Base-by-base conservation (phyloP, 108 stramenopile species). In the Stephanodiscus triporus region DNA sequence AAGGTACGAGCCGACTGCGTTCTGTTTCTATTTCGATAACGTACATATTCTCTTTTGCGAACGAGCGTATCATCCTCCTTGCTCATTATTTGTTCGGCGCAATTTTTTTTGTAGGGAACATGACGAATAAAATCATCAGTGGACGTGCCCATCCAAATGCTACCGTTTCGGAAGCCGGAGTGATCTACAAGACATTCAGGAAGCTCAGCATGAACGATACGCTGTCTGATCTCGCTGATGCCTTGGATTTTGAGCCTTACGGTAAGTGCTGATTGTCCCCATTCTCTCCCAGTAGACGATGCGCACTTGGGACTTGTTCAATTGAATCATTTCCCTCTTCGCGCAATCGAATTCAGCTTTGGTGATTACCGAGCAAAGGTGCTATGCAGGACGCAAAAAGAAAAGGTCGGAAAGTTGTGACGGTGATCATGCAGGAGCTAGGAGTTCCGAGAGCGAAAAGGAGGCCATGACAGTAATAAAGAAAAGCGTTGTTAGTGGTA, bases 231-330 rank as follows among this genome's bases (percentile, higher is more conserved):
- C 80, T 98, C 49, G 96, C 96, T 5, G 80, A 65, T 48, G 91
- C 89, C 14, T 84, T 97, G 84, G 95, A 97, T 77, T 83, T 87
- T 49, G 95, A 96, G 24, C 95, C 95, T 43, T 97, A 86, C 66
- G 95, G 75, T 76, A 60, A 68, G 67, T 54, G 57, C 20, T 9
- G 20, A 10, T 61, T 29, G n/a, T 61, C 36, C 30, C 42, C 36
- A 0, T 38, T 58, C 1, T 51, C 7, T 14, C 5, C 45, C 3
- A 45, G 14, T 45, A 0, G 43, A 45, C n/a, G n/a, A 16, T 45
- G 16, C 14, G 14, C 14, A 45, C 16, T 45, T 45, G 0, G 43
- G 43, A 14, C 14, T 16, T 16, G 16, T 45, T 56, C 27, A 30
- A 11, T 13, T 29, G 16, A 32, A 27, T 57, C 16, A 30, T 16